A percentile compares a stretch with the other conserved stretches of the same genome.
Evolutionary conservation across 495 filamentous ascomycete genomes (phyloP).

Genomic region (Aspergillus affinis): DNA sequence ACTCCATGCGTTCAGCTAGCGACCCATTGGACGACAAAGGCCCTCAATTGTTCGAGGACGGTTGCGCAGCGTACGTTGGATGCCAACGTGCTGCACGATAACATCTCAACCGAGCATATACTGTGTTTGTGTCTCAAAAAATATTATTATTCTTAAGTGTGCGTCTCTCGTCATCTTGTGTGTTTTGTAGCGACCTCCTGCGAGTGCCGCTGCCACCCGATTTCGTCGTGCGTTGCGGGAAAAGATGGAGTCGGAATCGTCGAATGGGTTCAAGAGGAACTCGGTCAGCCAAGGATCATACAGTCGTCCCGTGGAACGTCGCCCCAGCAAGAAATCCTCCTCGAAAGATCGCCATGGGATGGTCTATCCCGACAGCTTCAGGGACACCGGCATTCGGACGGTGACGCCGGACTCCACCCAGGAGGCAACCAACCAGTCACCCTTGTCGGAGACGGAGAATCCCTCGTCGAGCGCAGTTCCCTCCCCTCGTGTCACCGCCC

Average conservation of each 20-base stretch:
- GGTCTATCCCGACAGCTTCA: constrained; percentile 53
- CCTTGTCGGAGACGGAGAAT: constrained; percentile 41
- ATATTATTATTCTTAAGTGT: neutral
- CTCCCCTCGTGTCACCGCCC: constrained; percentile 43
- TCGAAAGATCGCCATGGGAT: constrained; percentile 54
- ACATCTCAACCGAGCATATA: constrained; percentile 20
- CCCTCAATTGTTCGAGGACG: constrained; percentile 37
- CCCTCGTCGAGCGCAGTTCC: constrained; percentile 36
- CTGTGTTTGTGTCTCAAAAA: constrained; percentile 16
- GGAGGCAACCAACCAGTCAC: constrained; percentile 36
- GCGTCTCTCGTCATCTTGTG: constrained; percentile 17
- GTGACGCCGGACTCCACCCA: constrained; percentile 48
- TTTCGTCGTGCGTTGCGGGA: constrained; percentile 16
- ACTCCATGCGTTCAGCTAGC: constrained; percentile 51
- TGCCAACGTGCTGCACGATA: constrained; percentile 28
- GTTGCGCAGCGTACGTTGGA: constrained; percentile 32
- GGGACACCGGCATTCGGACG: constrained; percentile 46
- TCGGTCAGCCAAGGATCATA: constrained; percentile 44
- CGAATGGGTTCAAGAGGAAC: constrained; percentile 44
- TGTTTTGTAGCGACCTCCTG: constrained; percentile 22
- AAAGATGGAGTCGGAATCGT: constrained; percentile 48
- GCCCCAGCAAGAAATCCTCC: constrained; percentile 54
- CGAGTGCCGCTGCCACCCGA: constrained; percentile 21
- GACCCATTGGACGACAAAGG: constrained; percentile 35
- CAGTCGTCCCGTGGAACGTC: constrained; percentile 48